These are phyloP conservation scores for Entomophthora muscae DNA, from an alignment of 371 early-diverging fungal genomes.

Conservation along the genomic window DNA sequence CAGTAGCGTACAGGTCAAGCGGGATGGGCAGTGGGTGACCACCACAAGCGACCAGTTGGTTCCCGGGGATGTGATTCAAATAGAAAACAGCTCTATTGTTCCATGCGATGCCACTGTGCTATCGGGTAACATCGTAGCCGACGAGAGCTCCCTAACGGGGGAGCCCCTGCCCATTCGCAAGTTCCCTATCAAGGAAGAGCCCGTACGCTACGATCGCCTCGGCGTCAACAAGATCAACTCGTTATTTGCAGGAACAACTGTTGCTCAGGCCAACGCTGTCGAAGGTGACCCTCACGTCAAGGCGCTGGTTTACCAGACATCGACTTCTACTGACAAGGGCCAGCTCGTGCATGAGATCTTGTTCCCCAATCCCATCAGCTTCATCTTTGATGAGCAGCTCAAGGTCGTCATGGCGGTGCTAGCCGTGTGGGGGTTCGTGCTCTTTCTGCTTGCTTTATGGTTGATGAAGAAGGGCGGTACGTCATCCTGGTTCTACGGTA, in stretches of 20 bases:
- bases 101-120: slow-evolving; percentile 48
- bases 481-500: slow-evolving; percentile 42
- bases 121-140: slow-evolving; percentile 35
- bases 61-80: slow-evolving; percentile 43
- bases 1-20: slow-evolving; percentile 18
- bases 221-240: slow-evolving; percentile 21
- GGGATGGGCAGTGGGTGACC: slow-evolving; percentile 33
- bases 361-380: slow-evolving; percentile 43
- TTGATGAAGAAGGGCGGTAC: slow-evolving; percentile 28
- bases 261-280: slow-evolving; percentile 14
- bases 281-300: slow-evolving; percentile 11
- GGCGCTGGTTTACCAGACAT: slow-evolving; percentile 49
- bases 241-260: slow-evolving; percentile 26
- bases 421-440: slow-evolving; percentile 34
- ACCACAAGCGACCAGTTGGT: slow-evolving; percentile 35
- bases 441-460: slow-evolving; percentile 33
- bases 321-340: slow-evolving; percentile 65
- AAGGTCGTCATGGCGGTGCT: slow-evolving; percentile 41
- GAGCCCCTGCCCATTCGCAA: slow-evolving; percentile 51
- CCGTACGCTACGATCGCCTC: slow-evolving; percentile 12
- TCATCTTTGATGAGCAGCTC: slow-evolving; percentile 54
- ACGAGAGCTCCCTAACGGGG: slow-evolving; percentile 72
- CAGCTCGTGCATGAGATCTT: slow-evolving; percentile 59
- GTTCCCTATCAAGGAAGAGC: slow-evolving; percentile 27
- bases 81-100: slow-evolving; percentile 27